Percentiles rank a stretch among this genome's conserved stretches.
phyloP scores from a whole-genome alignment of 768 basidiomycete genomes.

The Leccinum incarnatum region DNA sequence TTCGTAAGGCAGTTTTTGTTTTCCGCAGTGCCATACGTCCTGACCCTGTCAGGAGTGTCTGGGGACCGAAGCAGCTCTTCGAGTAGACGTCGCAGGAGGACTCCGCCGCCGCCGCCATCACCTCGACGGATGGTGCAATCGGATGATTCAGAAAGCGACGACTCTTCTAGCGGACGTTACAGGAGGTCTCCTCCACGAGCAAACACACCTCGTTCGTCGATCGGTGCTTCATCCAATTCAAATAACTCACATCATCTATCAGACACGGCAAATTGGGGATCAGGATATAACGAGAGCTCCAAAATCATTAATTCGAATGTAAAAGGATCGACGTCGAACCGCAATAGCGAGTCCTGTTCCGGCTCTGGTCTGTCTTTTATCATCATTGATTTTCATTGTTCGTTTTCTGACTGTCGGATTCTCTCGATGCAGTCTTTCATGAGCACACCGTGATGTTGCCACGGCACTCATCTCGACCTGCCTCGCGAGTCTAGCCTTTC shows the following conservation, averaged over 20 bases:
- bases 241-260: neutral
- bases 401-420: neutral
- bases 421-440: constrained; percentile 6
- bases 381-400: neutral
- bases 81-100: neutral
- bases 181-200: too few relatives aligned
- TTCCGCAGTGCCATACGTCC: neutral
- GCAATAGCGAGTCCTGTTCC: neutral
- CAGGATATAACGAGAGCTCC: neutral
- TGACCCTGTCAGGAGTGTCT: constrained; percentile 1
- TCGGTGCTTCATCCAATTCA: neutral
- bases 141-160: neutral
- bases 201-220: neutral
- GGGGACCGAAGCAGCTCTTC: neutral
- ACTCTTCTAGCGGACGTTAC: too few relatives aligned
- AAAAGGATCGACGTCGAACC: constrained; percentile 8
- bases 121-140: neutral
- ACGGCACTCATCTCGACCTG: neutral
- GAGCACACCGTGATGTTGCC: constrained; percentile 2
- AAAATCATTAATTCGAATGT: neutral
- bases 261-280: neutral
- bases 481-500: neutral
- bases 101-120: neutral
- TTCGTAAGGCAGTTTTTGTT: neutral
- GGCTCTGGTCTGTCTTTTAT: constrained; percentile 13